Percentiles rank a stretch among this genome's conserved stretches.
Conservation (phyloP, 140 eudicot genomes). For the Anethum foeniculum region DNA sequence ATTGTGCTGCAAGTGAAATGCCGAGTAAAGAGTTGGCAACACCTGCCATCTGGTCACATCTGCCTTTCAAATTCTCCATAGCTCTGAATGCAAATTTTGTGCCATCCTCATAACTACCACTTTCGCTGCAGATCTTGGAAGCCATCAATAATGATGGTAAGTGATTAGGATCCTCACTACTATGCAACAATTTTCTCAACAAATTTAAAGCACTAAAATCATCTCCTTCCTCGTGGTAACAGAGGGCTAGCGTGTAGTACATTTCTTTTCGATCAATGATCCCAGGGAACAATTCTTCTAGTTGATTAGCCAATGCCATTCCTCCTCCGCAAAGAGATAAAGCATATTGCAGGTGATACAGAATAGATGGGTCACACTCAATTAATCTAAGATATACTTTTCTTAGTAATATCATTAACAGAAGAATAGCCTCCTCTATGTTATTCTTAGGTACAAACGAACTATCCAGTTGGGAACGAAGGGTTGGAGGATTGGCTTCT, state of each 20-base stretch:
- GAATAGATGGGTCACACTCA: constrained; percentile 83
- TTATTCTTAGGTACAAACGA: constrained; percentile 69
- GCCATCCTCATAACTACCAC: constrained; percentile 39
- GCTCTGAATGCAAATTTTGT: constrained; percentile 45
- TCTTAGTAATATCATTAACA: constrained; percentile 57
- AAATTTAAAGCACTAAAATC: constrained; percentile 48
- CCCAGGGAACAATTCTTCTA: constrained; percentile 65
- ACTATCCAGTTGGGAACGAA: constrained; percentile 60
- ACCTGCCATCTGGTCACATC: constrained; percentile 46
- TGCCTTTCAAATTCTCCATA: constrained; percentile 32
- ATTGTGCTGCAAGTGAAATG: constrained; percentile 41
- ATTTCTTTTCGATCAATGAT: constrained; percentile 49
- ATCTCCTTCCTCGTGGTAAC: constrained; percentile 63
- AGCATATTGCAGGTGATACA: constrained; percentile 81
- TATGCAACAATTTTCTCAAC: constrained; percentile 40
- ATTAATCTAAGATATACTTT: constrained; percentile 44
- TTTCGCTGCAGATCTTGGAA: constrained; percentile 54
- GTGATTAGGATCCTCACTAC: constrained; percentile 36
- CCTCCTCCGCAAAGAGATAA: constrained; percentile 54
- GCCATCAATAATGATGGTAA: constrained; percentile 51
- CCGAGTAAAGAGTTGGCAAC: constrained; percentile 57
- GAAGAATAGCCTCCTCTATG: constrained; percentile 76
- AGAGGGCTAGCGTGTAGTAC: constrained; percentile 54
- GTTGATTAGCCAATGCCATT: constrained; percentile 47
- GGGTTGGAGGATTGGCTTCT: constrained; percentile 61